Conservation (phyloP, 2,329 filamentous ascomycete species). For the Nemania sp. region DNA sequence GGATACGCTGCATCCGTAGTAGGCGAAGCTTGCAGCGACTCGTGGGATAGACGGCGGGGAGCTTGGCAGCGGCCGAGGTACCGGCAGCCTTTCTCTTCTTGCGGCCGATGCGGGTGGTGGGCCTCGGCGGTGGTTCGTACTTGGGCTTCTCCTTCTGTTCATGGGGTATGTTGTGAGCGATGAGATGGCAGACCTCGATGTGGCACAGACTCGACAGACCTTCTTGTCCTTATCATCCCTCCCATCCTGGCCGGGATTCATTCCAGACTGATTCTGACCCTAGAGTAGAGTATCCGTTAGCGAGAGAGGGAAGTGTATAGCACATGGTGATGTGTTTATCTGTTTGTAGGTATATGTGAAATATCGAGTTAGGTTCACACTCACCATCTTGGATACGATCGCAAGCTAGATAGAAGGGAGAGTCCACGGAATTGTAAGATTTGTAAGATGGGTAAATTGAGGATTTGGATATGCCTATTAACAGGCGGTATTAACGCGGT, state of each 20-base stretch:
- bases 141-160: constrained; percentile 99
- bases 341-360: no score
- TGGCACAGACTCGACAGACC: constrained; percentile 67
- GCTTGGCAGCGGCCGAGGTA: constrained; percentile 93
- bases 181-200: not conserved
- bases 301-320: constrained; percentile 18
- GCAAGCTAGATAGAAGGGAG: constrained; percentile 14
- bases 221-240: constrained; percentile 95
- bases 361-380: not conserved
- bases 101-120: constrained; percentile 94
- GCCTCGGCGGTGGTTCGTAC: constrained; percentile 98
- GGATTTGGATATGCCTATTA: not conserved
- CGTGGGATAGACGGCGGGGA: constrained; percentile 93
- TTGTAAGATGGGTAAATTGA: constrained; percentile 6
- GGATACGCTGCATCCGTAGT: constrained; percentile 97
- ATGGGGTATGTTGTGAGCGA: constrained; percentile 28
- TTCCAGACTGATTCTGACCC: constrained; percentile 89
- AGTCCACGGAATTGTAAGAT: not conserved
- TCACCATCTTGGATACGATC: constrained; percentile 47
- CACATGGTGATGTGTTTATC: no score
- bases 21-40: constrained; percentile 97
- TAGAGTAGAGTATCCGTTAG: constrained; percentile 50
- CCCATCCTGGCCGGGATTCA: constrained; percentile 81
- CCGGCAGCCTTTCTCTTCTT: constrained; percentile 98
- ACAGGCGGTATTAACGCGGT: not conserved